A percentile compares a stretch with the other conserved stretches of the same genome.
Evolutionary conservation across 306 rosid species (phyloP).

Genomic region (Betula pendula): DNA sequence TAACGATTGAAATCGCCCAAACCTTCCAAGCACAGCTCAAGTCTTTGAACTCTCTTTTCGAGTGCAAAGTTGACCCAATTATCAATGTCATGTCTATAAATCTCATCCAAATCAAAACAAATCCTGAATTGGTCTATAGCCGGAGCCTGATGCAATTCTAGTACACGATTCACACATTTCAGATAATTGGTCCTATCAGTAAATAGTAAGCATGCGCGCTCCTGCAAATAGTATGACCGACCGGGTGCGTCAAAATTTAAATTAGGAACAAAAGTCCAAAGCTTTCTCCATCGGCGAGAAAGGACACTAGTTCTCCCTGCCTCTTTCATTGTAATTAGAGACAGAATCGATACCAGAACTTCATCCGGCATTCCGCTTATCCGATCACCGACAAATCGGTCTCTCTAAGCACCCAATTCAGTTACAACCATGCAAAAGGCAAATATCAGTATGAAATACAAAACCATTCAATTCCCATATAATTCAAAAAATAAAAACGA

Average conservation of each 20-base stretch:
- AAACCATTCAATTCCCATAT: too few species aligned
- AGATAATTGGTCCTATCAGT: background rate
- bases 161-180: conserved; percentile 1
- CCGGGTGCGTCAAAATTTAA: conserved; percentile 9
- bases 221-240: background rate
- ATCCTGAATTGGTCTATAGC: conserved; percentile 3
- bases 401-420: background rate
- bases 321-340: conserved; percentile 8
- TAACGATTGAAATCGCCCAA: background rate
- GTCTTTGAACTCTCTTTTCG: background rate
- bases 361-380: conserved; percentile 11
- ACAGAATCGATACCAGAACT: conserved; percentile 9
- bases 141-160: background rate
- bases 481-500: too few species aligned
- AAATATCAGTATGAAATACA: too few species aligned
- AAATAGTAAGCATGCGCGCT: too few species aligned
- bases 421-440: too few species aligned
- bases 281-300: conserved; percentile 1
- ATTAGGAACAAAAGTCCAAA: conserved; percentile 7
- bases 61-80: conserved; percentile 9
- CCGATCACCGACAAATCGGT: background rate
- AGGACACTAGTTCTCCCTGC: conserved; percentile 10
- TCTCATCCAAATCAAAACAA: conserved; percentile 3
- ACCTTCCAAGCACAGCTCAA: conserved; percentile 1
- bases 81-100: background rate